A percentile compares a stretch with the other conserved stretches of the same genome.
phyloP scores from a whole-genome alignment of 1,139 yeast species.

The Yamadazyma taylorii region DNA sequence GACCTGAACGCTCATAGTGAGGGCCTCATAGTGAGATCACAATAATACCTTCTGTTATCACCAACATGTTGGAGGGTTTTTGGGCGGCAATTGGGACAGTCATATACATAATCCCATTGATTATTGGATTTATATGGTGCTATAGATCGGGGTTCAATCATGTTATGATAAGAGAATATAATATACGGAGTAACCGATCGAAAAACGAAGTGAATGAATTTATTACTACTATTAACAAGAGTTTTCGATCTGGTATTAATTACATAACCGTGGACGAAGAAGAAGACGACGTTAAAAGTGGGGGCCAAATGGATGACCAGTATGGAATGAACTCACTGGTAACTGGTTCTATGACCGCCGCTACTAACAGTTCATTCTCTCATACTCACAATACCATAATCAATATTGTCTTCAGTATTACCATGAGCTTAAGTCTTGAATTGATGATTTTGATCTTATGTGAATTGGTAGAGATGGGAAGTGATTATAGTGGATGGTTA shows the following conservation, averaged over 20 bases:
- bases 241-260: neutral
- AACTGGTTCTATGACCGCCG: too few species aligned
- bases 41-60: too few species aligned
- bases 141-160: neutral
- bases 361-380: too few species aligned
- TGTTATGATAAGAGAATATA: neutral
- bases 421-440: conserved; percentile 33
- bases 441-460: conserved; percentile 39
- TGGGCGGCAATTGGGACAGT: neutral
- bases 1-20: too few species aligned
- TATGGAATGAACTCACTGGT: too few species aligned
- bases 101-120: neutral
- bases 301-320: too few species aligned
- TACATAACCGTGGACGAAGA: neutral
- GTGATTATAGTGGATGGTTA: conserved; percentile 21
- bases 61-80: neutral
- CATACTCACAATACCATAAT: conserved; percentile 18
- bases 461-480: conserved; percentile 30
- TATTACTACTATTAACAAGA: neutral
- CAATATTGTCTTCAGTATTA: conserved; percentile 28
- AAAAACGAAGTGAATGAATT: neutral
- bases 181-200: neutral
- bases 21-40: too few species aligned
- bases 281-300: neutral
- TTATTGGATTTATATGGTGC: neutral